Evolutionary conservation across 2,329 filamentous ascomycete species (phyloP).

Genomic region (Pseudocercospora pini-densiflorae): DNA sequence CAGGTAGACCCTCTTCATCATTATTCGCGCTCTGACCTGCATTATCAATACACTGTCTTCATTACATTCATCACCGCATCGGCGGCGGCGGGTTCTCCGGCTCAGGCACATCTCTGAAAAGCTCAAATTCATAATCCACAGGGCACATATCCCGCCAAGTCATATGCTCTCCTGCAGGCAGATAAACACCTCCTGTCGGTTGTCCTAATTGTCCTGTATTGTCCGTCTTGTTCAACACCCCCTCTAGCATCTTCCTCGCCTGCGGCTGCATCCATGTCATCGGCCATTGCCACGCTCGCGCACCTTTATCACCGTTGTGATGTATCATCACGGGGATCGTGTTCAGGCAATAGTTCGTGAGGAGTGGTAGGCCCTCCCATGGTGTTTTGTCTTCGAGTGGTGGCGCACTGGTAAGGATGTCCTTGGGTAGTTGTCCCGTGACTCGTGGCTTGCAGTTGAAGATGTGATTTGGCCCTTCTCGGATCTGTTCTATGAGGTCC

Average conservation of each 20-base stretch:
- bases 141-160: no score
- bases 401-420: conserved; percentile 23
- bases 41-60: no score
- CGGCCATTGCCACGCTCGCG: conserved; percentile 23
- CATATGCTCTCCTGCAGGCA: no score
- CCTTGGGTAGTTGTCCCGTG: conserved; percentile 21
- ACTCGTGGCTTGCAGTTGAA: conserved; percentile 19
- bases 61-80: no score
- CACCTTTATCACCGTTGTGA: conserved; percentile 33
- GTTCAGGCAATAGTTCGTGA: conserved; percentile 33
- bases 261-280: conserved; percentile 28
- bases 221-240: conserved; percentile 39
- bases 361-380: conserved; percentile 29
- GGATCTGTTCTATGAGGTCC: conserved; percentile 20
- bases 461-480: conserved; percentile 12
- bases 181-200: conserved; percentile 39
- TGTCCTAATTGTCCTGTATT: conserved; percentile 36
- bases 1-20: no score
- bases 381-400: conserved; percentile 17
- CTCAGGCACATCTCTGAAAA: no score
- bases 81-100: no score
- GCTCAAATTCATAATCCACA: no score
- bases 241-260: conserved; percentile 17
- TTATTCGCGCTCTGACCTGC: no score
- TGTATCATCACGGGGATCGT: conserved; percentile 36